Evolutionary conservation across 129 eudicot genomes (phyloP).

Genomic region (Centella asiatica): DNA sequence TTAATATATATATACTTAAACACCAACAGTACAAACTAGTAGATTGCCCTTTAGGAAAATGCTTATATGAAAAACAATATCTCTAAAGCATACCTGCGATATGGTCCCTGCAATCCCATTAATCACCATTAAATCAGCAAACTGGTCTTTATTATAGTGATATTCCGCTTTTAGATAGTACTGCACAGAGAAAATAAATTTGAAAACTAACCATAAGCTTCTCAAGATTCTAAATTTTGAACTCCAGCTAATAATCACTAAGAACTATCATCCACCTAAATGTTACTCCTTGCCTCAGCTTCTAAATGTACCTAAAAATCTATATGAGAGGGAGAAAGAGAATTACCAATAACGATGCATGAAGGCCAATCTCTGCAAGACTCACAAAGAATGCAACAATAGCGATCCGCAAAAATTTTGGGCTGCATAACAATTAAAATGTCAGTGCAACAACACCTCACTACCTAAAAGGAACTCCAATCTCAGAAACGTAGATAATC

Average conservation of each 20-base stretch:
- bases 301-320: no score
- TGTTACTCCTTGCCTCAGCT: neutral
- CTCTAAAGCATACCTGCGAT: conserved; percentile 54
- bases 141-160: conserved; percentile 73
- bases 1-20: no score
- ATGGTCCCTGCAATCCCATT: conserved; percentile 66
- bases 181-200: conserved; percentile 24
- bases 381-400: conserved; percentile 55
- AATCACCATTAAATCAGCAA: conserved; percentile 80
- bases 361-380: conserved; percentile 59
- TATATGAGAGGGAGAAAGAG: neutral
- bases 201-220: no score
- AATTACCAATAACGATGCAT: conserved; percentile 52
- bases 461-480: neutral
- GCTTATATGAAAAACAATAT: neutral
- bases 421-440: conserved; percentile 27
- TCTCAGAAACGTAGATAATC: no score
- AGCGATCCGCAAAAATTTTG: conserved; percentile 63
- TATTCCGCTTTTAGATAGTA: conserved; percentile 72
- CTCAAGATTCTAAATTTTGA: no score
- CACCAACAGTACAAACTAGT: no score
- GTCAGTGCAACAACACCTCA: neutral
- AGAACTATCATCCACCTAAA: no score
- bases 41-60: neutral
- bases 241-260: no score